Evolutionary conservation across 352 stramenopile genomes (phyloP), one percentile per base, ranked within the genome.

Genomic region (Phytophthora cryptogea): DNA sequence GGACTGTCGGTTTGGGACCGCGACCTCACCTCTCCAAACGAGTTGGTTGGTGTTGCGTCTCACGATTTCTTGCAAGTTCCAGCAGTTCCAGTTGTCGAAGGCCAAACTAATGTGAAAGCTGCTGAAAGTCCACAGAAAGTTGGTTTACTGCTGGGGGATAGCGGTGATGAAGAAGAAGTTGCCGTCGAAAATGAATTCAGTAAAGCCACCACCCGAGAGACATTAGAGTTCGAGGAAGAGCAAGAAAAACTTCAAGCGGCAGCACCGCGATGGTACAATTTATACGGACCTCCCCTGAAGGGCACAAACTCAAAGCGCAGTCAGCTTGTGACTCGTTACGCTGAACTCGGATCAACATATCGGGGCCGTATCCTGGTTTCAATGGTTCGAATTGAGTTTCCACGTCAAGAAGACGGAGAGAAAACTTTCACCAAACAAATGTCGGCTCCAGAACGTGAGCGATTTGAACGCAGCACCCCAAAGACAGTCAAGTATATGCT

Each of bases 201-300:
- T 23, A 54, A 66, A n/a, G 11, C 31, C 14, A 20, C 31, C 2
- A 54, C 27, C 9, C 35, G 20, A 49, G 58, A 59, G 43, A 53
- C 59, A 8, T n/a, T 49, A 0, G 33, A 65, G 20, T 14, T 65
- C 3, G 58, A 72, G 11, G 58, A 68, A 20, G 28, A 56, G 28
- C 51, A 68, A 8, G 51, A 61, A 9, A 30, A 33, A 9, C 14
- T 51, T 7, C 17, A 57, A 28, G 63, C 45, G 13, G 30, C 63
- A 17, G 46, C 53, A 0, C 58, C 80, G 17, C 72, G 80, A 3
- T 97, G 89, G 86, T 87, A 86, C 39, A 92, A 92, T 56, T 49
- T 97, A 3, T 97, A 96, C 49, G 90, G 90, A 6, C 86, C 88
- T n/a, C 90, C 84, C 1, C 59, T 90, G 6, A 70, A 53, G 0